These are phyloP conservation scores for Rugonectria rugulosa DNA, from an alignment of 2,329 filamentous ascomycete species.

Conservation along the genomic window DNA sequence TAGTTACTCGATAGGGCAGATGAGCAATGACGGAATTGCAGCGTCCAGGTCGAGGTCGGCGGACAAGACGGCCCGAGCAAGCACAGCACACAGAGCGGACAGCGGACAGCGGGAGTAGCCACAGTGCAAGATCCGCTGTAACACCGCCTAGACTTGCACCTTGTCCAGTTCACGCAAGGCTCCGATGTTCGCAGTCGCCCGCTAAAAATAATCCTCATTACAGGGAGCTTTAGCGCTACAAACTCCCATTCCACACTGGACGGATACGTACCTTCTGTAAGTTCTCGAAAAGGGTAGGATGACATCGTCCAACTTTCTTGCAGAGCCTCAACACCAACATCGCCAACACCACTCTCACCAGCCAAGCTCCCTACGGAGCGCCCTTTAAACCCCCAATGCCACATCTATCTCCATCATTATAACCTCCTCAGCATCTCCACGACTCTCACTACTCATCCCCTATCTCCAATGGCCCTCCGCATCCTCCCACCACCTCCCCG, in stretches of 20 bases:
- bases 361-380: background rate
- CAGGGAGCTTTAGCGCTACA: background rate
- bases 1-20: no score
- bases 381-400: background rate
- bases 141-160: no score
- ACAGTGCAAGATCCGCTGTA: no score
- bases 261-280: no score
- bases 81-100: no score
- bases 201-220: background rate
- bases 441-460: background rate
- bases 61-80: slow-evolving; percentile 38
- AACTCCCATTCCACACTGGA: background rate
- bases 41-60: slow-evolving; percentile 34
- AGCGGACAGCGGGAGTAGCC: no score
- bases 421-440: background rate
- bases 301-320: background rate
- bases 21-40: slow-evolving; percentile 38
- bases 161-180: background rate
- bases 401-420: slow-evolving; percentile 7
- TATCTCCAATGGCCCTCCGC: slow-evolving; percentile 29
- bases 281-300: background rate
- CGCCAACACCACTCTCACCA: background rate
- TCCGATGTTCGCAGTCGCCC: background rate
- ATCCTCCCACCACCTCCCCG: slow-evolving; percentile 18
- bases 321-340: slow-evolving; percentile 9